Percentiles rank a stretch among this genome's conserved stretches.
These are phyloP conservation scores for Aspergillus aculeatinus DNA, from an alignment of 2,329 filamentous ascomycete genomes.

Conservation along the genomic window DNA sequence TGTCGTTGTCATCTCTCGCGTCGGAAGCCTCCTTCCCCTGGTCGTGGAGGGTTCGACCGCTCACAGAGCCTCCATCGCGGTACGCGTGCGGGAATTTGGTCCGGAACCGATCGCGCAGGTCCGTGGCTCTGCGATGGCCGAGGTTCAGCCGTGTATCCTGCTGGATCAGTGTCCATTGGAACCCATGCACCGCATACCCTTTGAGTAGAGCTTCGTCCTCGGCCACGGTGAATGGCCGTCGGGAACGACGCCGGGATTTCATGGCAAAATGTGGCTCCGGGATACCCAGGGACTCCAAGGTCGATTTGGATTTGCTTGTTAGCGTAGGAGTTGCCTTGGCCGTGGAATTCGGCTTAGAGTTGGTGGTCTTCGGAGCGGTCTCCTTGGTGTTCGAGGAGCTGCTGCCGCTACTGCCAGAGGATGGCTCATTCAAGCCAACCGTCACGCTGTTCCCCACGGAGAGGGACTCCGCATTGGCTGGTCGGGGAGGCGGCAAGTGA, in stretches of 20 bases:
- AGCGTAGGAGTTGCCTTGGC: conserved; percentile 29
- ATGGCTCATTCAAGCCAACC: conserved; percentile 17
- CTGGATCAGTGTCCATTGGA: conserved; percentile 60
- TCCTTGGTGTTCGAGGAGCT: conserved; percentile 22
- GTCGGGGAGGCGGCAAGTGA: conserved; percentile 26
- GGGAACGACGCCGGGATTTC: conserved; percentile 52
- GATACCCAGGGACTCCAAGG: conserved; percentile 47
- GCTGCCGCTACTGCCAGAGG: neutral
- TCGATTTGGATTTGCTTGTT: conserved; percentile 33
- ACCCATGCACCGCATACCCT: conserved; percentile 59
- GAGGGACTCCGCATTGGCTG: conserved; percentile 19
- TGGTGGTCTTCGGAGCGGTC: conserved; percentile 13
- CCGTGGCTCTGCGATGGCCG: conserved; percentile 54
- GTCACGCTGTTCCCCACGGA: conserved; percentile 16
- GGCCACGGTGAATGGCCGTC: conserved; percentile 55
- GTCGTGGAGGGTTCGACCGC: conserved; percentile 27
- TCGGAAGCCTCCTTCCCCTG: conserved; percentile 9
- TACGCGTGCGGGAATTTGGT: conserved; percentile 60
- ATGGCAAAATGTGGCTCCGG: conserved; percentile 47
- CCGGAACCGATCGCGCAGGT: conserved; percentile 62
- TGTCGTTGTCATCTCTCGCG: neutral
- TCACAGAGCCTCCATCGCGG: conserved; percentile 45
- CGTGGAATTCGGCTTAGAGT: conserved; percentile 16
- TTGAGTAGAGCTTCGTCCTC: conserved; percentile 60
- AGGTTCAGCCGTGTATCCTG: conserved; percentile 56